Evolutionary conservation across 139 green algal genomes (phyloP).

Genomic region (Gonium pectorale): DNA sequence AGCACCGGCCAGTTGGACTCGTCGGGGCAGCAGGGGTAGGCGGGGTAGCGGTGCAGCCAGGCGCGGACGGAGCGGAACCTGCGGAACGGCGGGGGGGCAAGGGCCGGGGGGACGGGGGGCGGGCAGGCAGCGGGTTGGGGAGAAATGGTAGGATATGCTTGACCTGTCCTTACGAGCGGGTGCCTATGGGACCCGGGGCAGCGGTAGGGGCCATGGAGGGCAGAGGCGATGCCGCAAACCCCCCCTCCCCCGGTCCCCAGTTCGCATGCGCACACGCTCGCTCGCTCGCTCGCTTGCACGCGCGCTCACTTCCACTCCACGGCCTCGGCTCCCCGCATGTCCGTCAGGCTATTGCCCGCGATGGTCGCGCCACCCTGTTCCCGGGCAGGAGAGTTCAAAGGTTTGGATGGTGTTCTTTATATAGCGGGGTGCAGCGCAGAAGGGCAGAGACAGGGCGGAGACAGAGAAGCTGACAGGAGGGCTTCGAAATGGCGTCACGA

Average conservation of each 20-base stretch:
- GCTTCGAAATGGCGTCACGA: no score
- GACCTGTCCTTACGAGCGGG: no score
- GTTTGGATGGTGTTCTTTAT: no score
- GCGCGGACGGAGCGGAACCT: neutral
- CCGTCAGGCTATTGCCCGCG: slow-evolving; percentile 14
- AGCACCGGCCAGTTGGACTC: slow-evolving; percentile 26
- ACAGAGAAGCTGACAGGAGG: neutral
- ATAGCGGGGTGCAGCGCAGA: neutral
- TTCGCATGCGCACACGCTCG: no score
- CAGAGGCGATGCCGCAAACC: neutral
- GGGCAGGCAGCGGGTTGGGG: no score
- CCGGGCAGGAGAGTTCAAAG: no score
- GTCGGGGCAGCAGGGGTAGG: slow-evolving; percentile 28
- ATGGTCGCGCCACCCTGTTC: slow-evolving; percentile 25
- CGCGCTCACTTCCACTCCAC: slow-evolving; percentile 27
- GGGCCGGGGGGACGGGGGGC: no score
- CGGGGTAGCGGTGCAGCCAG: slow-evolving; percentile 18
- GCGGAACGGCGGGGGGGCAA: neutral
- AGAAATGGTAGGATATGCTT: no score
- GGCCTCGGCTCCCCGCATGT: slow-evolving; percentile 10
- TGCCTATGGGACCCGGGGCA: no score
- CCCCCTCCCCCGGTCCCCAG: neutral
- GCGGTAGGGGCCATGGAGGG: no score
- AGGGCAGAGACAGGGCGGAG: neutral
- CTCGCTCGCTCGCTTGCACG: neutral